Conservation (phyloP, 176 grass and related monocot genomes). For the Miscanthus lutarioriparius region DNA sequence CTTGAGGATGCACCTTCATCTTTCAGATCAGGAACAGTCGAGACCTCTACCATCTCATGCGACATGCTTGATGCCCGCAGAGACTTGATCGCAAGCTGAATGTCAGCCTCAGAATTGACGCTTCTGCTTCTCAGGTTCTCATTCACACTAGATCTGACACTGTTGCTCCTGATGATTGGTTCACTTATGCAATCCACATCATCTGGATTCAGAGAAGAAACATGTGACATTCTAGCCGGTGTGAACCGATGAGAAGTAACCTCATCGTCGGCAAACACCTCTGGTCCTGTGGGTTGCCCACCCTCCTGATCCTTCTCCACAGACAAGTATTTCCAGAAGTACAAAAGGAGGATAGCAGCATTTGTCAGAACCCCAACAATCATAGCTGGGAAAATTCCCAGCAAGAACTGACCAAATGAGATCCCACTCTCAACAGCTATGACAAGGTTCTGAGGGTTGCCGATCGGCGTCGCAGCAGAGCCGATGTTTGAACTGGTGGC, state of each 20-base stretch:
- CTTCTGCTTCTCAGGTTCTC: slow-evolving; percentile 59
- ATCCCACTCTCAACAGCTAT: slow-evolving; percentile 73
- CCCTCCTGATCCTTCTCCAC: slow-evolving; percentile 55
- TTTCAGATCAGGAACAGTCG: slow-evolving; percentile 25
- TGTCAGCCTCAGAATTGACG: slow-evolving; percentile 44
- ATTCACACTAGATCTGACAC: slow-evolving; percentile 15
- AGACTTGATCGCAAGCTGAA: slow-evolving; percentile 58
- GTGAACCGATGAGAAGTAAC: slow-evolving; percentile 79
- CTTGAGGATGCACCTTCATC: slow-evolving; percentile 44
- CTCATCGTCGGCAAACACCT: slow-evolving; percentile 57
- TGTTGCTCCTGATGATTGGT: slow-evolving; percentile 50
- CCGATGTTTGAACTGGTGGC: slow-evolving; percentile 78
- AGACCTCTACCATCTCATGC: slow-evolving; percentile 51
- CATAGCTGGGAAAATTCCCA: slow-evolving; percentile 63
- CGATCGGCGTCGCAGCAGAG: slow-evolving; percentile 69
- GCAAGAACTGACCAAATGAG: slow-evolving; percentile 64
- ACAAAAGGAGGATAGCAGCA: slow-evolving; percentile 65
- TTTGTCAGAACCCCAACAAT: slow-evolving; percentile 61
- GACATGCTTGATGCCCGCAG: slow-evolving; percentile 53
- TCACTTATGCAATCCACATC: slow-evolving; percentile 53
- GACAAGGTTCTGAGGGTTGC: slow-evolving; percentile 84
- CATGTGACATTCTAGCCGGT: slow-evolving; percentile 86
- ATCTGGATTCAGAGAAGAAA: slow-evolving; percentile 54
- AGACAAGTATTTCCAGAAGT: slow-evolving; percentile 67
- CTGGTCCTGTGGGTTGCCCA: slow-evolving; percentile 9